Base-by-base conservation (phyloP, 257 asterid species). In the Rehmannia glutinosa region DNA sequence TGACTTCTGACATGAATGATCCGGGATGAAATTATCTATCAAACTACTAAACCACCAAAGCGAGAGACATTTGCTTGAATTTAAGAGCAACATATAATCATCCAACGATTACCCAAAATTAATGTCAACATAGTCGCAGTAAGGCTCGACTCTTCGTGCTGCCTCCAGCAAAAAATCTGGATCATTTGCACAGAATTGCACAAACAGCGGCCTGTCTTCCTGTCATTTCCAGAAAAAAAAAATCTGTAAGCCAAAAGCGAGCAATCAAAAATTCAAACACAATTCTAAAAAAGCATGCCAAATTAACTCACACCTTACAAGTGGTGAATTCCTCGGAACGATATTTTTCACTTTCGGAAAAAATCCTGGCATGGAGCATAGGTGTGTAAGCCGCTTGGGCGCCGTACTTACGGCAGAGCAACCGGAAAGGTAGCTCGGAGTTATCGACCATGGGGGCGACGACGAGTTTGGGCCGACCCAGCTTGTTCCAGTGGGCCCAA, bases 361-460 rank as follows among this genome's bases (percentile, higher is more conserved):
- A 94, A 25, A 94, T 86, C 45, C 99, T 89, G 13, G 99, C 86
- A 62, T 94, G 97, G 27, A 94, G 90, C 97, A 94, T 91, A 5
- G 99, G 97, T 8, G 99, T 94, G 58, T 94, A 94, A 64, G 99
- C 99, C 16, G 97, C 99, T 39, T 86, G 76, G 17, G 99, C 97
- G 24, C 98, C 99, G 75, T 87, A 91, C 74, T 87, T 91, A 3
- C 99, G 83, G 78, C 99, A 94, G 57, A 91, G 97, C 82, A 88
- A 25, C 20, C 99, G 96, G 76, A 88, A 94, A 5, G 97, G 99
- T 0, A 94, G 85, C 89, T 94, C 99, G 41, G 99, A 94, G 82
- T 94, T 91, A 76, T 91, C 99, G 52, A 94, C 99, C 97, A 88
- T 88, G 39, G 97, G 99, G 7, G 97, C 99, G 38, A 91, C 97